A percentile compares a stretch with the other conserved stretches of the same genome.
Evolutionary conservation across 345 rosid genomes (phyloP).

Genomic region (Murraya paniculata): DNA sequence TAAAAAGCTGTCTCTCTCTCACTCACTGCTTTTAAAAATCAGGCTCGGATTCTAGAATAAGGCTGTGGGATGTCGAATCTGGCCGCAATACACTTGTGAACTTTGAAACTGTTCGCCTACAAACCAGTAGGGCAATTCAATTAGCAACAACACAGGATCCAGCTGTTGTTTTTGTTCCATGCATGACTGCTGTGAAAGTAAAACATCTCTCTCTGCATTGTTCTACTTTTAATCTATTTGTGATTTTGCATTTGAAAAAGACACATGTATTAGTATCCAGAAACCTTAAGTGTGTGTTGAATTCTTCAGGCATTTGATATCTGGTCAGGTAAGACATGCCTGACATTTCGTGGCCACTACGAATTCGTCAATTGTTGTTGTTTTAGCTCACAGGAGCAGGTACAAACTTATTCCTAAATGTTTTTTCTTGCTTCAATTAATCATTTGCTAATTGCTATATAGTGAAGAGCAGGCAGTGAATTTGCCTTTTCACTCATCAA

Average conservation of each 20-base stretch:
- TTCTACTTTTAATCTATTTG: not conserved
- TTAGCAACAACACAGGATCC: conserved; percentile 66
- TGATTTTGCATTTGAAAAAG: conserved; percentile 1
- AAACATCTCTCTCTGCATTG: conserved; percentile 7
- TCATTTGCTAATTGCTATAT: not conserved
- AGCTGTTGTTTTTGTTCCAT: conserved; percentile 74
- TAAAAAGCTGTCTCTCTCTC: not conserved
- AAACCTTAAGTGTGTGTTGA: conserved; percentile 9
- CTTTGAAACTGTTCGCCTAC: conserved; percentile 81
- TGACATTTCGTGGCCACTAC: conserved; percentile 78
- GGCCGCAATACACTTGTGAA: conserved; percentile 93
- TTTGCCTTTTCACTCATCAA: not conserved
- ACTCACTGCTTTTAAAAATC: conserved; percentile 23
- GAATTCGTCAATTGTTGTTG: conserved; percentile 79
- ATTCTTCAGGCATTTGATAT: conserved; percentile 66
- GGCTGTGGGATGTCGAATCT: conserved; percentile 90
- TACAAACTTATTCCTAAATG: conserved; percentile 16
- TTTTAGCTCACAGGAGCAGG: conserved; percentile 83
- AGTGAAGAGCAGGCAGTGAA: not conserved
- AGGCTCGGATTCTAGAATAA: conserved; percentile 95
- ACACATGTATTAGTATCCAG: not conserved
- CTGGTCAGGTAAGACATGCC: conserved; percentile 68
- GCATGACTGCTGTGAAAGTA: conserved; percentile 83
- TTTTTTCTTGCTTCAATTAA: not conserved
- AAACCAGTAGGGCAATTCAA: conserved; percentile 69